phyloP scores from a whole-genome alignment of 176 grass and related monocot species.

The Musa acuminata region DNA sequence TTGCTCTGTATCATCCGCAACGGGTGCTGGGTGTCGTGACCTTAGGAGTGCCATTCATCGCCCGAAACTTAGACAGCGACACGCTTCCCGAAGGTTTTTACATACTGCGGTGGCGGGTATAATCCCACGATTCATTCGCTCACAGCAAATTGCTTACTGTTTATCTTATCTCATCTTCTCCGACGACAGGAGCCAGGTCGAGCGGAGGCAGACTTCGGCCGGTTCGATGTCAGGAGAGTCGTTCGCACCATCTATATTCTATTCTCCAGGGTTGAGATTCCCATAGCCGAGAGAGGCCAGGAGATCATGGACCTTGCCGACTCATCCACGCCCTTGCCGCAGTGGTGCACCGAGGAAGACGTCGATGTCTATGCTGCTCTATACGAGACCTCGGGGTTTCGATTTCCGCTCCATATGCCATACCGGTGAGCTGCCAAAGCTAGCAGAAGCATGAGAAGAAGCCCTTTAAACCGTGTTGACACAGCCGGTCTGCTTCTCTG shows the following conservation, averaged over 20 bases:
- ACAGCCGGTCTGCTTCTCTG: not conserved
- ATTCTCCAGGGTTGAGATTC: conserved; percentile 58
- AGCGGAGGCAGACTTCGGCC: conserved; percentile 48
- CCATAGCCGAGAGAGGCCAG: conserved; percentile 39
- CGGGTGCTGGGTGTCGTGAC: conserved; percentile 38
- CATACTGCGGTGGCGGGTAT: conserved; percentile 50
- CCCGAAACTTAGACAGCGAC: not conserved
- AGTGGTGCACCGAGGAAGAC: conserved; percentile 62
- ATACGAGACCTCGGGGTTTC: conserved; percentile 58
- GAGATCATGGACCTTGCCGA: conserved; percentile 65
- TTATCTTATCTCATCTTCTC: not conserved
- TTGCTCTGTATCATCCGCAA: conserved; percentile 46
- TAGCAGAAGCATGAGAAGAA: not conserved
- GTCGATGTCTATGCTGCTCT: conserved; percentile 38
- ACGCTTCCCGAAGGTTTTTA: conserved; percentile 59
- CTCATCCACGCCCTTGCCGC: conserved; percentile 32
- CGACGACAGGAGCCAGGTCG: conserved; percentile 31
- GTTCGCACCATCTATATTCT: conserved; percentile 61
- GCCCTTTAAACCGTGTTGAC: not conserved
- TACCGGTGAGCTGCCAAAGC: conserved; percentile 35
- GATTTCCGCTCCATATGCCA: conserved; percentile 55
- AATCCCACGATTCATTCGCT: not conserved
- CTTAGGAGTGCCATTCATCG: conserved; percentile 52
- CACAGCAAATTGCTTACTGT: not conserved
- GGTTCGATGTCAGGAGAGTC: conserved; percentile 39